Conservation (phyloP, 83 land plant genomes). For the Isoetes engelmannii region DNA sequence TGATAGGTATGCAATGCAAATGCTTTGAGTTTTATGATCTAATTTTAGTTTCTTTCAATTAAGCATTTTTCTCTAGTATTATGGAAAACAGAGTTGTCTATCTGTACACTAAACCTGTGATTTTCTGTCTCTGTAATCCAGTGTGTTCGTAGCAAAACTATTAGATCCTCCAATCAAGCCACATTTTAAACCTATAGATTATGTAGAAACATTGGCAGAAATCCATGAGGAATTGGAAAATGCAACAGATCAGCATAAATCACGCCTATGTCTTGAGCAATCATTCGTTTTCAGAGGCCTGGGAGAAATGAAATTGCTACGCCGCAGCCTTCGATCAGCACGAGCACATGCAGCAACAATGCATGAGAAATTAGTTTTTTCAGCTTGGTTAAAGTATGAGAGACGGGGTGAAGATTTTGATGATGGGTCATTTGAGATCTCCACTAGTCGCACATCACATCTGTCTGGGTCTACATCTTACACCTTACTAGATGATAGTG, state of each 20-base stretch:
- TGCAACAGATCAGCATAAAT: constrained; percentile 27
- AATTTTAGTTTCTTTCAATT: too few species aligned
- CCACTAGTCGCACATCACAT: constrained; percentile 25
- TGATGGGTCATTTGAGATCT: constrained; percentile 25
- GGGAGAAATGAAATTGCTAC: constrained; percentile 51
- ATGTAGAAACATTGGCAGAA: constrained; percentile 54
- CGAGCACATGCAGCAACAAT: constrained; percentile 42
- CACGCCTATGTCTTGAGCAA: constrained; percentile 47
- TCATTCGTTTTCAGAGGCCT: constrained; percentile 47
- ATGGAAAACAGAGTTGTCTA: too few species aligned
- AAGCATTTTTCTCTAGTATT: too few species aligned
- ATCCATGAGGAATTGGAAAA: constrained; percentile 38
- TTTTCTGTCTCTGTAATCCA: constrained; percentile 10
- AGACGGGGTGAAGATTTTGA: constrained; percentile 64
- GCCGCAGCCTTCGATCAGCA: constrained; percentile 58
- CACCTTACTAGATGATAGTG: neutral
- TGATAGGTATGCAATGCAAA: too few species aligned
- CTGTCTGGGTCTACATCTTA: constrained; percentile 1
- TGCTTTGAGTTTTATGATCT: too few species aligned
- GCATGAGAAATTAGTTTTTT: constrained; percentile 49
- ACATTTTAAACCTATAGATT: constrained; percentile 59
- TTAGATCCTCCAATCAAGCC: constrained; percentile 73
- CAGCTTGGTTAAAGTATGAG: constrained; percentile 66
- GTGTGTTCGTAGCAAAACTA: constrained; percentile 47
- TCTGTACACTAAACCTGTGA: too few species aligned